These are phyloP conservation scores for Pestalotiopsis sp. DNA, from an alignment of 2,329 filamentous ascomycete genomes.

Conservation along the genomic window DNA sequence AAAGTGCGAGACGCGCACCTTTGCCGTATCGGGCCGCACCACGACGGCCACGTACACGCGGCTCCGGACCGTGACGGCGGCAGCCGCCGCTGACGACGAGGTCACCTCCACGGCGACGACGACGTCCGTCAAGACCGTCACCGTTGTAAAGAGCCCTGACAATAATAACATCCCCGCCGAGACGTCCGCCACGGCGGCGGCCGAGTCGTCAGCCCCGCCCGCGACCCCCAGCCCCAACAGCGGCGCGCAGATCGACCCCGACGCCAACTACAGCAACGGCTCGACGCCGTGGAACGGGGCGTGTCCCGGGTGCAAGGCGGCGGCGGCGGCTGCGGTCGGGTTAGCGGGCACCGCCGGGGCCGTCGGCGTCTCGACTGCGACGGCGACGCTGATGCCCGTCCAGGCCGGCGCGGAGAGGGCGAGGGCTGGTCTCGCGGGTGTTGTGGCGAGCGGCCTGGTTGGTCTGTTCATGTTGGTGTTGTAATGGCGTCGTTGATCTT, in stretches of 20 bases:
- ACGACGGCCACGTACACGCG: background rate
- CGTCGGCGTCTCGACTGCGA: background rate
- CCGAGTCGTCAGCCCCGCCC: background rate
- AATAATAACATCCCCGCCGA: background rate
- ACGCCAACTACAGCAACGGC: background rate
- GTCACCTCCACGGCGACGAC: background rate
- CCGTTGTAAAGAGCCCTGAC: background rate
- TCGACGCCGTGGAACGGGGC: background rate
- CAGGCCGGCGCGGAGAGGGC: background rate
- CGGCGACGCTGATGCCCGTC: background rate
- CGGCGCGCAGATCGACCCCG: background rate
- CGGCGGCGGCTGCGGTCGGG: background rate
- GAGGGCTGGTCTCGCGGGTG: background rate
- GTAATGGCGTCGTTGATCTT: background rate
- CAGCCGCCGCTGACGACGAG: background rate
- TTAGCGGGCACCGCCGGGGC: background rate
- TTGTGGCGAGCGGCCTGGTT: background rate
- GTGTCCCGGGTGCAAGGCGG: background rate
- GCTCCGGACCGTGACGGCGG: background rate
- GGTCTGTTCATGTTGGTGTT: background rate
- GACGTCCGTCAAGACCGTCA: background rate
- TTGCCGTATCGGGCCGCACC: constrained; percentile 14
- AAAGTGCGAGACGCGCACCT: constrained; percentile 21
- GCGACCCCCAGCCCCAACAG: background rate
- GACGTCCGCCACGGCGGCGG: background rate